Evolutionary conservation across 2,329 filamentous ascomycete genomes (phyloP), one percentile per base, ranked within the genome.

Genomic region (Magnaporthales sp.): DNA sequence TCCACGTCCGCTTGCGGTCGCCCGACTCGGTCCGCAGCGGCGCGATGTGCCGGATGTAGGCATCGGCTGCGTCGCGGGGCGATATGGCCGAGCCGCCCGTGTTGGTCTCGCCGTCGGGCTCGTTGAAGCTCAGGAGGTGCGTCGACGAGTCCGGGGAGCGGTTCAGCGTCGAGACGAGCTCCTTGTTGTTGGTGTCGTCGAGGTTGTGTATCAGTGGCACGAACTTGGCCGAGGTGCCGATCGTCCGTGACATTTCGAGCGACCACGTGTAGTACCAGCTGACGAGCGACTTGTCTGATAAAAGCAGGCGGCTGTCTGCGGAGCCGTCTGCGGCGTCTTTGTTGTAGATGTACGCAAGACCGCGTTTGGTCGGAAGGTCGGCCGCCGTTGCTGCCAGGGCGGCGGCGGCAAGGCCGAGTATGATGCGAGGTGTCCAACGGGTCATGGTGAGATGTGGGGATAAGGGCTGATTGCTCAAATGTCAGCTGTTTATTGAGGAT

Each of bases 21-120:
- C 38, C 11, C 15, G 32, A 75, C 70, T 62, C 66, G 68, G 83
- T 75, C 62, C 82, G 82, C 67, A 95, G 79, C 0, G 91, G 91
- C 70, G 90, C 84, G 67, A 95, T 51, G 54, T 64, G 27, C 46
- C 56, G n/a, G 24, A 67, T 54, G 54, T 67, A 67, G 3, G 69
- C 72, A 1, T 72, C 68, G 0, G 79, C 79, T 0, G 79, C 79
- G 22, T 79, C 77, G 30, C 76, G 70, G 1, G 79, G 75, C 0
- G 72, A 73, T 62, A 80, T 78, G 9, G 72, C 68, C 65, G 77
- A 79, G 26, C 79, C 79, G 10, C 79, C 79, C 0, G 77, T 76
- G 8, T 74, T 73, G 1, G 74, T 78, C 6, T 74, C 75, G 0
- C 78, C 78, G 66, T 80, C 79, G 1, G 79, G 79, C 66, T 80